These are phyloP conservation scores for Primulina eburnea DNA, from an alignment of 257 asterid species.

Conservation along the genomic window DNA sequence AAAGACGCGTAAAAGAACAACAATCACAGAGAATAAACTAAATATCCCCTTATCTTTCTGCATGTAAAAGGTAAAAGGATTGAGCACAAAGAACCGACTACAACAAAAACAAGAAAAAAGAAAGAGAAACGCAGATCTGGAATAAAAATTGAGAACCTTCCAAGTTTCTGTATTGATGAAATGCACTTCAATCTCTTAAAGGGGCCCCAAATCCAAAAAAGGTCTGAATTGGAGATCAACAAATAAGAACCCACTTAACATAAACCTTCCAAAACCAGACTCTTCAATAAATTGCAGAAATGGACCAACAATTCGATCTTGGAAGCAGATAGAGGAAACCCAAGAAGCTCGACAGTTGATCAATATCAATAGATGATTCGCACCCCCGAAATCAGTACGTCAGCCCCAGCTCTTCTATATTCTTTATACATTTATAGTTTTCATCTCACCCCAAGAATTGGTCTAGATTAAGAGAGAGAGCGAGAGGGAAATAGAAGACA, in stretches of 20 bases:
- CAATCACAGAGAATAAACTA: constrained; percentile 11
- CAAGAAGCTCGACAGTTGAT: constrained; percentile 15
- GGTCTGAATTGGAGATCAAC: constrained; percentile 24
- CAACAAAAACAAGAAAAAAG: constrained; percentile 38
- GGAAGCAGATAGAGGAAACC: constrained; percentile 26
- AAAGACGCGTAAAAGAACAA: constrained; percentile 3
- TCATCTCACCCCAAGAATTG: background rate
- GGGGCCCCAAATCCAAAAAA: constrained; percentile 14
- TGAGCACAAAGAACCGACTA: constrained; percentile 21
- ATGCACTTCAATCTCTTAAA: constrained; percentile 18
- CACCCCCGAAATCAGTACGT: constrained; percentile 15
- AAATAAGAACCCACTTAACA: constrained; percentile 15
- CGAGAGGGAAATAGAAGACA: constrained; percentile 21
- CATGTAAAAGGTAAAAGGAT: constrained; percentile 31
- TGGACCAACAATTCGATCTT: constrained; percentile 13
- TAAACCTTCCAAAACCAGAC: constrained; percentile 13
- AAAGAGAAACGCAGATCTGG: constrained; percentile 14
- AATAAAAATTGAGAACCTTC: background rate
- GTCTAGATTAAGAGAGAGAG: constrained; percentile 27
- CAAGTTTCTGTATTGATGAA: constrained; percentile 2
- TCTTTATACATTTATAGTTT: background rate
- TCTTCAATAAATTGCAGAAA: constrained; percentile 27
- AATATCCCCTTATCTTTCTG: constrained; percentile 12
- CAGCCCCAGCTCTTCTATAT: constrained; percentile 21
- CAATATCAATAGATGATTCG: constrained; percentile 26